Evolutionary conservation across 192 early-diverging fungal species (phyloP), one percentile per base, ranked within the genome.

Genomic region (Gigaspora rosea): DNA sequence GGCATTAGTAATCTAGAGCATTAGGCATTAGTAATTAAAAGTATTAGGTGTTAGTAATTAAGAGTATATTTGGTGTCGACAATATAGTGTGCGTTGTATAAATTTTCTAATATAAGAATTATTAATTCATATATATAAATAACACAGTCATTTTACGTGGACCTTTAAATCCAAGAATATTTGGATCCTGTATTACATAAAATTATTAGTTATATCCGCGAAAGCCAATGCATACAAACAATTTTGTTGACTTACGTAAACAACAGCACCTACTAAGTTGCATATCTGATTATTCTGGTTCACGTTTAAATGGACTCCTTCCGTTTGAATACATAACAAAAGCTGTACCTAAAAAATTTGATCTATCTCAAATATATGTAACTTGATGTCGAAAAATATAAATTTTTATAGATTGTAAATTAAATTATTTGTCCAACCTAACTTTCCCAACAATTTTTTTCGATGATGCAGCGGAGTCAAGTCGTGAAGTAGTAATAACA

Each of bases 121-220:
- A n/a, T n/a, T n/a, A n/a, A n/a, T n/a, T n/a, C n/a, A n/a, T n/a
- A n/a, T n/a, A n/a, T n/a, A 80, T 33, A n/a, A n/a, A n/a, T n/a
- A 97, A 71, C 6, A 95, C 91, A 0, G 92, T 93, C 92, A 97
- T 97, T 80, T 93, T 95, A 22, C 97, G 90, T 11, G 97, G 97
- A 0, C 96, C 97, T 78, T 94, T 94, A 72, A n/a, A n/a, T n/a
- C n/a, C n/a, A n/a, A n/a, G n/a, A n/a, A n/a, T 89, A 78, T 95
- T 94, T 2, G 92, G 91, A 47, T 97, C 92, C 90, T 95, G 81
- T 32, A 71, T 22, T 32, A 18, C 27, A 65, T 2, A 35, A 10
- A 65, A 51, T 27, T n/a, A 27, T 10, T 69, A 8, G 59, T 22
- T 8, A 15, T 11, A 36, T 27, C 27, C 27, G n/a, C n/a, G n/a